Conservation (phyloP, 495 filamentous ascomycete species). For the Platismatia glauca region DNA sequence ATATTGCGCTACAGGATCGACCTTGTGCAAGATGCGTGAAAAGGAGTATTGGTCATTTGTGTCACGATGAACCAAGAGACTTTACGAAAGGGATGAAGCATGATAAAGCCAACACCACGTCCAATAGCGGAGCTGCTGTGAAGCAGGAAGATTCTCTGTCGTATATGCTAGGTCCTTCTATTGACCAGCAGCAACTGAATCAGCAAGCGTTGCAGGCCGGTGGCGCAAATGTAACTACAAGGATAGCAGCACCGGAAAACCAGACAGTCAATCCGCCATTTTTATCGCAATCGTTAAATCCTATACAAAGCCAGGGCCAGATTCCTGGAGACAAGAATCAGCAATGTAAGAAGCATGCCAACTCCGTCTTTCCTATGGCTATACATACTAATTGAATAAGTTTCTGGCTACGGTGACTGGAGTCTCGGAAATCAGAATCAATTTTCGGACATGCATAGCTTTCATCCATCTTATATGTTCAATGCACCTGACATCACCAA, state of each 20-base stretch:
- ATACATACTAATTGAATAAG: slow-evolving; percentile 35
- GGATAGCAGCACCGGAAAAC: slow-evolving; percentile 1
- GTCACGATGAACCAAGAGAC: slow-evolving; percentile 94
- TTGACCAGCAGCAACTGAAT: slow-evolving; percentile 27
- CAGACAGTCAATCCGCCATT: slow-evolving; percentile 6
- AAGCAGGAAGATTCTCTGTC: slow-evolving; percentile 35
- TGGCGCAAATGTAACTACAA: neutral
- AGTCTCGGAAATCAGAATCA: slow-evolving; percentile 62
- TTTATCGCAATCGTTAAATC: slow-evolving; percentile 2
- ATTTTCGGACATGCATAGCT: slow-evolving; percentile 88
- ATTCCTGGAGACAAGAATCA: slow-evolving; percentile 43
- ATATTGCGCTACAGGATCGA: slow-evolving; percentile 54
- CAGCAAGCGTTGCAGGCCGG: slow-evolving; percentile 21
- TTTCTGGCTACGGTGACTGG: slow-evolving; percentile 60
- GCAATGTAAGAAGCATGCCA: slow-evolving; percentile 58
- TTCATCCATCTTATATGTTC: slow-evolving; percentile 93
- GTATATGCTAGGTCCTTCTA: slow-evolving; percentile 28
- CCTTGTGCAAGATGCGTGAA: slow-evolving; percentile 98
- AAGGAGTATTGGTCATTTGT: slow-evolving; percentile 96
- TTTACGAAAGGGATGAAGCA: slow-evolving; percentile 62
- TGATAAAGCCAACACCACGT: slow-evolving; percentile 52
- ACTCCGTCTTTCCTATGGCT: slow-evolving; percentile 10
- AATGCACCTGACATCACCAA: slow-evolving; percentile 86
- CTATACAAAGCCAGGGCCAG: slow-evolving; percentile 12
- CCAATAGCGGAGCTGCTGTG: slow-evolving; percentile 49